Base-by-base conservation (phyloP, 371 early-diverging fungal genomes). In the Saksenaea vasiformis region DNA sequence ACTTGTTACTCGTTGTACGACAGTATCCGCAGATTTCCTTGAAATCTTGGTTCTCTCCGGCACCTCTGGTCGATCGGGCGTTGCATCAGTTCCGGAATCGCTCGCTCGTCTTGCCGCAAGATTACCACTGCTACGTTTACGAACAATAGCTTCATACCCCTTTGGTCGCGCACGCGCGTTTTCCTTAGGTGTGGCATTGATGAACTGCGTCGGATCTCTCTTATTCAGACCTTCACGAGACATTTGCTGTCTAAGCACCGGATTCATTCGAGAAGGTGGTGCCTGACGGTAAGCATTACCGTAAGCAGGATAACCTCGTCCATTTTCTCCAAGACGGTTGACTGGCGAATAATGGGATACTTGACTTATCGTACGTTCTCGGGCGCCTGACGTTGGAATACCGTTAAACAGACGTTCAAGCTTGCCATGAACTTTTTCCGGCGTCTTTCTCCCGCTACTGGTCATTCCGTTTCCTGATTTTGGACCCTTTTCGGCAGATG, bases 331-430 rank as follows among this genome's bases (percentile, higher is more conserved):
- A 58, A 62, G 13, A 38, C 61, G 14, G 54, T 51, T 26, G 3
- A 27, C 24, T 39, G 62, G 28, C 15, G 51, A 14, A 28, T 43
- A 36, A 17, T 38, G 27, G 11, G 58, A 41, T 14, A 56, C 36
- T 31, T 67, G 62, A 19, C 68, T 61, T 7, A 35, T 39, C 0
- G 57, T 53, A 17, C 70, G 65, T n/a, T 61, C 65, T 5, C 70
- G 55, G 15, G 53, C 64, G 15, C 71, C 65, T 15, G 71, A 64
- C 0, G 77, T 79, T 4, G 70, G 80, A 17, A 74, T 47, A 15
- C 80, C 80, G 31, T 71, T 73, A 38, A 73, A 77, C 0, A 80
- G 55, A 13, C 80, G 54, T 31, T 77, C 76, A 8, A 80, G 36
- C 43, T 72, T 74, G 0, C 75, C 72, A 39, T 10, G 9, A 15